Base-by-base conservation (phyloP, 257 asterid species). In the Salvia miltiorrhiza region DNA sequence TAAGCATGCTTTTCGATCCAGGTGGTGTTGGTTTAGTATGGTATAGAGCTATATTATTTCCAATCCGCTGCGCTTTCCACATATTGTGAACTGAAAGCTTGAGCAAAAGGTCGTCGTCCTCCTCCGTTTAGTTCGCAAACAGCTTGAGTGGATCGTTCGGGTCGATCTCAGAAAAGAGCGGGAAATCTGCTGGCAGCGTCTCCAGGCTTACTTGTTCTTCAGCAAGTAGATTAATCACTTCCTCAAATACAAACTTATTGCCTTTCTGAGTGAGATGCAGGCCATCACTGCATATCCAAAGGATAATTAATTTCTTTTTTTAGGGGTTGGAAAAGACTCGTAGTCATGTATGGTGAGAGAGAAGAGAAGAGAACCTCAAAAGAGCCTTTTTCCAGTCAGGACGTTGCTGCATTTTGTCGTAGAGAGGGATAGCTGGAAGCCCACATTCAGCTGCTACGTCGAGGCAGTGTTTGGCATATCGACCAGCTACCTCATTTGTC, bases 401-500 rank as follows among this genome's bases (percentile, higher is more conserved):
- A 53, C 67, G 7, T 45, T 81, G 82, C 88, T 94, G 97, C 96
- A 94, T 89, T 73, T 76, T 86, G 13, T 82, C 87, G 90, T 97
- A 94, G 19, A 94, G 82, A 83, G 86, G 86, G 35, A 89, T 67
- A 11, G 84, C 80, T 2, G 80, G 63, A 50, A 86, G 56, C 43
- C 84, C 81, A 58, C 87, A 83, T 83, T 91, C 95, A 10, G 84
- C 74, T 16, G 96, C 96, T 16, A 80, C 89, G 6, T 82, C 84
- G 47, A 91, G 83, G 69, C 95, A 86, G 48, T 87, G 82, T 70
- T 83, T 83, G 12, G 99, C 95, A 16, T 94, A 91, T 0, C 11
- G 35, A 40, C 96, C 88, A 16, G 99, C 90, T 63, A 86, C 86
- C 68, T 85, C 96, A 47, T 94, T 91, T 9, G 95, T 91, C 80